Base-by-base conservation (phyloP, 2,329 filamentous ascomycete species). In the Trichoderma semiorbis region DNA sequence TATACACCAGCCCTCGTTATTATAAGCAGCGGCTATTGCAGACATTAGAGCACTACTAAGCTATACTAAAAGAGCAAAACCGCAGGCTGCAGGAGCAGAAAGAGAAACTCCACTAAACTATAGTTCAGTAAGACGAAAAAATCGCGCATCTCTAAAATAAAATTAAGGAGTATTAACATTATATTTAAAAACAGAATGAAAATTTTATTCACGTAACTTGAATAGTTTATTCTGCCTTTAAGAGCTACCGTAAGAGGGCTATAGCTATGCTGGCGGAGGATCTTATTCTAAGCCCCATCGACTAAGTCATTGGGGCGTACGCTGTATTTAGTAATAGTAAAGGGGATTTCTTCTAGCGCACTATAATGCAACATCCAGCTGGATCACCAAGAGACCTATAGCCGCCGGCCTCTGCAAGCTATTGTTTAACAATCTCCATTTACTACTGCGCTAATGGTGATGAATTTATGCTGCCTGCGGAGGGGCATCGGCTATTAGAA, bases 161-260 rank as follows among this genome's bases (percentile, higher is more conserved):
- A 36, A 21, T 71, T n/a, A 57, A 53, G 18, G 39, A 72, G 12
- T 67, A 72, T 53, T 28, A 47, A 30, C 36, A 68, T 10, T 68
- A 47, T 14, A 62, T 72, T 7, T 24, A 62, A 16, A 30, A 63
- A 16, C 26, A 73, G 26, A 65, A 67, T 34, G 21, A 72, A 57
- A 71, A 65, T 24, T 66, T 50, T 39, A 55, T 65, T 8, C 36
- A 61, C 16, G 30, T 72, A 6, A 68, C 68, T 53, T 50, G 26
- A 63, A 34, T 43, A 7, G 64, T 70, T 26, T 69, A 67, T 21
- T 70, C 62, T 10, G 66, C 72, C 10, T 73, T 73, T 34, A 14
- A 72, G 47, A 70, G 39, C 14, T 73, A 73, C 47, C 63, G 58
- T 7, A 24, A 72, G 7, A 64, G 28, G n/a, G 47, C 55, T 1